Conservation (phyloP, 2,329 filamentous ascomycete species). For the Talaromyces verruculosus region DNA sequence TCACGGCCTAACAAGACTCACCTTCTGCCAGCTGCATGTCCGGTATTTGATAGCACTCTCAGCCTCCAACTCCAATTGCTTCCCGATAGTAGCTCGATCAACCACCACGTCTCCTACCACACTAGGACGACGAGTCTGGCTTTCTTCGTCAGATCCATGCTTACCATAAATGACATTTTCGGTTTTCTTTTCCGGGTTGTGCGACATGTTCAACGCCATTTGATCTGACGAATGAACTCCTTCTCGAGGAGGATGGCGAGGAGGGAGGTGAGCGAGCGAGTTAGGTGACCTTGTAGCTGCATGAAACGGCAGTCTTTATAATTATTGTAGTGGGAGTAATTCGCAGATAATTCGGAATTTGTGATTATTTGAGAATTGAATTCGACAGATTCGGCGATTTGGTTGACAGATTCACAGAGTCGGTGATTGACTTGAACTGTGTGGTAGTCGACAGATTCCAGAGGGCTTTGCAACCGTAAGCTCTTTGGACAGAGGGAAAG, state of each 20-base stretch:
- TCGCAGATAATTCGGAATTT: neutral
- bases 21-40: slow-evolving; percentile 91
- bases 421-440: neutral
- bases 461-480: neutral
- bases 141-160: slow-evolving; percentile 29
- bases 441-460: neutral
- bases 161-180: slow-evolving; percentile 24
- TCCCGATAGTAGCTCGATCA: slow-evolving; percentile 52
- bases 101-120: slow-evolving; percentile 32
- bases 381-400: neutral
- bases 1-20: slow-evolving; percentile 33
- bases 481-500: neutral
- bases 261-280: slow-evolving; percentile 29
- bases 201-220: slow-evolving; percentile 39
- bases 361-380: neutral
- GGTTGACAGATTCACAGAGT: neutral
- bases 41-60: slow-evolving; percentile 84
- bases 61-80: slow-evolving; percentile 75
- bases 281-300: slow-evolving; percentile 33
- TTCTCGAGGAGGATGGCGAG: slow-evolving; percentile 33
- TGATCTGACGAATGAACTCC: slow-evolving; percentile 39
- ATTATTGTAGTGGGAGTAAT: neutral
- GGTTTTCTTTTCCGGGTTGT: slow-evolving; percentile 21
- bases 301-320: slow-evolving; percentile 27
- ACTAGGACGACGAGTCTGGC: slow-evolving; percentile 26